These are phyloP conservation scores for Xerocomus potaroensis DNA, from an alignment of 768 basidiomycete genomes.

Conservation along the genomic window DNA sequence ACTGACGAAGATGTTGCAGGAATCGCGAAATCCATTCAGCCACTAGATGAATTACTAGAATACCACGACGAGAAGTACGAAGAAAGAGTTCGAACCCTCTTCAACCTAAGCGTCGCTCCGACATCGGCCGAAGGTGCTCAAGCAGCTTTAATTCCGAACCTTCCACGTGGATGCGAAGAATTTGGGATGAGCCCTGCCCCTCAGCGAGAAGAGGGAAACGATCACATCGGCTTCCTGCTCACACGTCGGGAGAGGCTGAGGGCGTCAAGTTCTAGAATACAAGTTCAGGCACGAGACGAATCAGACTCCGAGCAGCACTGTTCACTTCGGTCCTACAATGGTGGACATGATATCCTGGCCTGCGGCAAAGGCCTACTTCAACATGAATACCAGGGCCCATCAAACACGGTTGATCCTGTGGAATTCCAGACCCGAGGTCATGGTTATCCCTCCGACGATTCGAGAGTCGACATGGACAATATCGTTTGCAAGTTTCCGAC, in stretches of 20 bases:
- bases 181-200: slow-evolving; percentile 27
- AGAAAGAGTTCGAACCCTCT: slow-evolving; percentile 7
- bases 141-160: background rate
- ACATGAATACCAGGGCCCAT: background rate
- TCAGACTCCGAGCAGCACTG: background rate
- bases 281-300: background rate
- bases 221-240: slow-evolving; percentile 20
- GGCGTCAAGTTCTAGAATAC: slow-evolving; percentile 3
- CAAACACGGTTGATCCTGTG: background rate
- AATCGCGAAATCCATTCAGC: slow-evolving; percentile 14
- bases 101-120: slow-evolving; percentile 5
- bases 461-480: slow-evolving; percentile 13
- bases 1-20: slow-evolving; percentile 30
- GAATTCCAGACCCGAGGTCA: background rate
- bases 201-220: slow-evolving; percentile 8
- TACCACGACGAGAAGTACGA: slow-evolving; percentile 13
- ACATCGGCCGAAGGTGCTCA: slow-evolving; percentile 12
- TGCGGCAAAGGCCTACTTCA: background rate
- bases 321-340: background rate
- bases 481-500: slow-evolving; percentile 1
- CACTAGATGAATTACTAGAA: slow-evolving; percentile 10
- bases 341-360: background rate
- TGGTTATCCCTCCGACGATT: slow-evolving; percentile 10
- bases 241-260: slow-evolving; percentile 24
- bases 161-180: slow-evolving; percentile 19